These are phyloP conservation scores for Pseudopithomyces chartarum DNA, from an alignment of 2,329 filamentous ascomycete genomes.

Conservation along the genomic window DNA sequence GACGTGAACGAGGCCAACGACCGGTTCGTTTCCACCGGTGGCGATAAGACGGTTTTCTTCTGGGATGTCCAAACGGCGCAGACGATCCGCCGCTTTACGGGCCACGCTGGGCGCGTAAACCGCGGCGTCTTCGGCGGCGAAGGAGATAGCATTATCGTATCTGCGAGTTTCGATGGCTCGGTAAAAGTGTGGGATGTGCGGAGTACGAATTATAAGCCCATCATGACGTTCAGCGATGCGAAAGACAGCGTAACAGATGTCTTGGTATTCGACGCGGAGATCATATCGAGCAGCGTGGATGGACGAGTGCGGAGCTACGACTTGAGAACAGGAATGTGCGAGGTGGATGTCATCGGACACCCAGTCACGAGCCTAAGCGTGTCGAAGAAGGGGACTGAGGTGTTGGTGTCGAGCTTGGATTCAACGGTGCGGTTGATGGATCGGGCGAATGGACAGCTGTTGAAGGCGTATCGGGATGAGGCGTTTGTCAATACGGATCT, in stretches of 20 bases:
- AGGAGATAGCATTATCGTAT: constrained; percentile 73
- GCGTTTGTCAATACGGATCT: constrained; percentile 68
- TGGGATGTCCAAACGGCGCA: constrained; percentile 89
- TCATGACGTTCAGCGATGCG: constrained; percentile 76
- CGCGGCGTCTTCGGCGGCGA: constrained; percentile 78
- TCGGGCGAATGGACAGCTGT: constrained; percentile 70
- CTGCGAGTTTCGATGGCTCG: constrained; percentile 73
- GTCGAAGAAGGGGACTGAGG: constrained; percentile 72
- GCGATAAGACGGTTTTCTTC: constrained; percentile 87
- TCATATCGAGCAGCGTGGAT: constrained; percentile 82
- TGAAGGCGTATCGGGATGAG: constrained; percentile 70
- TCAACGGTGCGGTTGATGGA: constrained; percentile 81
- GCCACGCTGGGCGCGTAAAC: constrained; percentile 77
- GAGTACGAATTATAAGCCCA: constrained; percentile 58
- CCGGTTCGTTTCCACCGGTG: constrained; percentile 83
- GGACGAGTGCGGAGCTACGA: constrained; percentile 83
- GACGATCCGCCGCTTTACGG: constrained; percentile 76
- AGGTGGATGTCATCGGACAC: constrained; percentile 46
- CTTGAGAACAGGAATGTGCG: constrained; percentile 72
- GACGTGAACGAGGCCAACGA: constrained; percentile 76
- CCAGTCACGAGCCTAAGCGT: constrained; percentile 77
- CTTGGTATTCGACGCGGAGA: constrained; percentile 51
- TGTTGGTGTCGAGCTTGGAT: constrained; percentile 78
- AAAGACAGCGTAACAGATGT: constrained; percentile 66
- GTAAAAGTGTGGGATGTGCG: constrained; percentile 68